phyloP scores from a whole-genome alignment of 805 yeast species.

The Candida maltosa region DNA sequence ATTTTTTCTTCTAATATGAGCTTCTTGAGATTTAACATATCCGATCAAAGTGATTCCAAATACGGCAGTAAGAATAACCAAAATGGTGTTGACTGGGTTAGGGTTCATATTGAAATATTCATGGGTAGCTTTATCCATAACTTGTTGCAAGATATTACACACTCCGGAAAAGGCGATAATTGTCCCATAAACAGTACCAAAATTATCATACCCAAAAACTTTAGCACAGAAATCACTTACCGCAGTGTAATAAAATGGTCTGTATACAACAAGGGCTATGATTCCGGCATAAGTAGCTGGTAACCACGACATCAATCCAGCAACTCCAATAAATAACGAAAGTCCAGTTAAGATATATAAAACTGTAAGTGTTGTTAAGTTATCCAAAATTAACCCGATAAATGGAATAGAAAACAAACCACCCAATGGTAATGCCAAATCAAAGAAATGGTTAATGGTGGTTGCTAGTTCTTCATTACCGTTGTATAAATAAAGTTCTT shows the following conservation, averaged over 20 bases:
- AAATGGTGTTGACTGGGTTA: conserved; percentile 61
- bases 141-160: conserved; percentile 70
- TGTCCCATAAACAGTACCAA: conserved; percentile 89
- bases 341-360: conserved; percentile 49
- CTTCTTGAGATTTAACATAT: conserved; percentile 42
- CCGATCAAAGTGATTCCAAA: conserved; percentile 45
- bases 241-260: conserved; percentile 92
- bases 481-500: conserved; percentile 65
- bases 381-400: conserved; percentile 77
- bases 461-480: conserved; percentile 52
- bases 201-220: conserved; percentile 88
- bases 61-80: conserved; percentile 53
- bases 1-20: conserved; percentile 43
- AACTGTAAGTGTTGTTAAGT: conserved; percentile 58
- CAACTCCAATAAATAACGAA: conserved; percentile 64
- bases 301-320: conserved; percentile 59
- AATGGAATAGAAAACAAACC: conserved; percentile 85
- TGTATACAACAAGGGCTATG: conserved; percentile 66
- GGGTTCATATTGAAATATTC: conserved; percentile 70
- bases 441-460: conserved; percentile 70
- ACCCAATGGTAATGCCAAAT: conserved; percentile 83
- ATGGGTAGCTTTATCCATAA: conserved; percentile 70
- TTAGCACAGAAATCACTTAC: conserved; percentile 90
- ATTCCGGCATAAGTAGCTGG: conserved; percentile 69
- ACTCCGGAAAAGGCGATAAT: conserved; percentile 79